Evolutionary conservation across 305 asterid species (phyloP), one percentile per base, ranked within the genome.

Genomic region (Coffea humblotiana): DNA sequence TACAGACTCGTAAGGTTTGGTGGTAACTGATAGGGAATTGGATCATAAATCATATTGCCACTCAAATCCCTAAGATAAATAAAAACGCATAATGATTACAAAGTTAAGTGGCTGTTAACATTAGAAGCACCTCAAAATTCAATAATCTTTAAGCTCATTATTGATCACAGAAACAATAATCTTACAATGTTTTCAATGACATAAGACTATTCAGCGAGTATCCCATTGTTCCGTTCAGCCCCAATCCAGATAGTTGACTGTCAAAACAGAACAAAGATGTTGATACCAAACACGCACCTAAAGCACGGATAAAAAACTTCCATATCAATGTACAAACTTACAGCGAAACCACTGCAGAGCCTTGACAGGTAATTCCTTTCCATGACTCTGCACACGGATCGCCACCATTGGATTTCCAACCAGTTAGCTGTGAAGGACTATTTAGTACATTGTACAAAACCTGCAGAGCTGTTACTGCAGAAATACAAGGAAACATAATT

Each of bases 331-430:
- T n/a, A 63, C n/a, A 76, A 65, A 90, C 95, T 91, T 83, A 96
- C 99, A 96, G 74, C 47, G 96, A 90, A 54, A 89, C 90, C 80
- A 96, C 90, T 52, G 93, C 87, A 79, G 96, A 87, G 37, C 92
- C 97, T 85, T 87, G 90, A 81, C 99, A 95, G 5, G 87, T 87
- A 65, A 95, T 82, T 84, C 98, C 99, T 79, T 76, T 91, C 99
- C 99, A 94, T 18, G 95, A 91, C 86, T 94, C 99, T 67, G 90
- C 96, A 83, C 99, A 95, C 19, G 99, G 99, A 90, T 95, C 99
- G 3, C 97, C 97, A 7, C 98, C 97, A 77, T 79, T 92, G 4
- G 97, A 72, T 84, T 89, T 92, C 99, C 98, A 95, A 81, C 93
- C 87, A 45, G 92, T 86, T 82, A 95, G 90, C 86, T 91, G 96